A percentile compares a stretch with the other conserved stretches of the same genome.
Evolutionary conservation across 257 asterid species (phyloP).

Genomic region (Capsicum rhomboideum): DNA sequence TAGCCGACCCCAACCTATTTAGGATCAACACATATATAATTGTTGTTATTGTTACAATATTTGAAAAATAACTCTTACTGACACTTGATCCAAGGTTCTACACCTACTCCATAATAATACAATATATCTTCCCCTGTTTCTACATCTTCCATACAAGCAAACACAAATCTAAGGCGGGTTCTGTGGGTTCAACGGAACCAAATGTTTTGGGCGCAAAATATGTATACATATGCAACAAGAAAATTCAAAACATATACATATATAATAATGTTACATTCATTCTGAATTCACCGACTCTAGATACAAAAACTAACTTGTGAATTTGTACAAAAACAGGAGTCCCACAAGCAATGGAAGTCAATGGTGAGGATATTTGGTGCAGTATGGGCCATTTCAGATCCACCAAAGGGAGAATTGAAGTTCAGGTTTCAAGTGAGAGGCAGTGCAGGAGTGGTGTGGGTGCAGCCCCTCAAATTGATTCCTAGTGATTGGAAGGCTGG

Average conservation of each 20-base stretch:
- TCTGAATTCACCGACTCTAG: not conserved
- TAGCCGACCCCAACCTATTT: not conserved
- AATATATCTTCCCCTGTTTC: too few species aligned
- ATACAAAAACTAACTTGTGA: not conserved
- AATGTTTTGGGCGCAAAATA: not conserved
- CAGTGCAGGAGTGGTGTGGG: conserved; percentile 4
- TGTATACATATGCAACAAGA: not conserved
- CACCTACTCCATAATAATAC: not conserved
- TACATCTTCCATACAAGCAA: too few species aligned
- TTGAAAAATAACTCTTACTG: not conserved
- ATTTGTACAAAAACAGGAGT: not conserved
- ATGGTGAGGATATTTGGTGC: conserved; percentile 9
- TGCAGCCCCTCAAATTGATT: not conserved
- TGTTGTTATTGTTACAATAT: too few species aligned
- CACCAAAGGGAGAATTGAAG: conserved; percentile 5
- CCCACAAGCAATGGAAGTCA: conserved; percentile 3
- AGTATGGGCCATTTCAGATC: conserved; percentile 12
- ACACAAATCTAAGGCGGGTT: too few species aligned
- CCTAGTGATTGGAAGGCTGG: conserved; percentile 13
- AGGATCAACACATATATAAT: not conserved
- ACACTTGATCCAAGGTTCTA: not conserved
- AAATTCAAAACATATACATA: not conserved
- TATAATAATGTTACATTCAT: not conserved
- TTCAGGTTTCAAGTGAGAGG: conserved; percentile 10
- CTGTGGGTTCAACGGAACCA: not conserved